Conservation (phyloP, 2,329 filamentous ascomycete genomes). For the Aspergillus aculeatus region DNA sequence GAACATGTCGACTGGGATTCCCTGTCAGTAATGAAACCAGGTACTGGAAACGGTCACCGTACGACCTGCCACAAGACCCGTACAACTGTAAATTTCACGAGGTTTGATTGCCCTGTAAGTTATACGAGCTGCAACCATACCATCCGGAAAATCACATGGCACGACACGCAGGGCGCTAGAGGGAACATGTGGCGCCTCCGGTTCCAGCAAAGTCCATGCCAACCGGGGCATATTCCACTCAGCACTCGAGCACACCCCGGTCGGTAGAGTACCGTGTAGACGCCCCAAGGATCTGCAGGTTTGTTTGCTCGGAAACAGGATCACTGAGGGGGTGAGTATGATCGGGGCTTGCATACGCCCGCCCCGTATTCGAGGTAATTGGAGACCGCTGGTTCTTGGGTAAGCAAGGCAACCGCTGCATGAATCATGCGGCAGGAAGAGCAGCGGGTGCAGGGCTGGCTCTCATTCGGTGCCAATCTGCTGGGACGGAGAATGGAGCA, state of each 20-base stretch:
- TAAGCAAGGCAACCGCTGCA: neutral
- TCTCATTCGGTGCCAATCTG: constrained; percentile 9
- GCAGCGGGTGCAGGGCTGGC: neutral
- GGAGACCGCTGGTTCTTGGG: neutral
- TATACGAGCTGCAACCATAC: neutral
- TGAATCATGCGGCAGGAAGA: neutral
- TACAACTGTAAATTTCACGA: neutral
- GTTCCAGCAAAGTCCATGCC: neutral
- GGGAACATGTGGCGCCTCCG: neutral
- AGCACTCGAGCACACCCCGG: neutral
- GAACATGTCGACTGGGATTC: neutral
- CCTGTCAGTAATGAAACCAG: neutral
- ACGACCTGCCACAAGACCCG: neutral
- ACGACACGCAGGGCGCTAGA: neutral
- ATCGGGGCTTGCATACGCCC: too few species aligned
- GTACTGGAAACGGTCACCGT: neutral
- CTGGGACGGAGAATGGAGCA: neutral
- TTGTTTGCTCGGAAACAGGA: too few species aligned
- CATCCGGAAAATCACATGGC: neutral
- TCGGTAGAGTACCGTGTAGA: neutral
- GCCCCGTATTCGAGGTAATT: neutral
- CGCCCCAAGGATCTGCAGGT: too few species aligned
- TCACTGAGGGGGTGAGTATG: too few species aligned
- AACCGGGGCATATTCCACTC: neutral
- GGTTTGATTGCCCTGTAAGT: too few species aligned